A percentile compares a stretch with the other conserved stretches of the same genome.
These are phyloP conservation scores for Exutisphaerella laricina DNA, from an alignment of 2,329 filamentous ascomycete species.

Conservation along the genomic window DNA sequence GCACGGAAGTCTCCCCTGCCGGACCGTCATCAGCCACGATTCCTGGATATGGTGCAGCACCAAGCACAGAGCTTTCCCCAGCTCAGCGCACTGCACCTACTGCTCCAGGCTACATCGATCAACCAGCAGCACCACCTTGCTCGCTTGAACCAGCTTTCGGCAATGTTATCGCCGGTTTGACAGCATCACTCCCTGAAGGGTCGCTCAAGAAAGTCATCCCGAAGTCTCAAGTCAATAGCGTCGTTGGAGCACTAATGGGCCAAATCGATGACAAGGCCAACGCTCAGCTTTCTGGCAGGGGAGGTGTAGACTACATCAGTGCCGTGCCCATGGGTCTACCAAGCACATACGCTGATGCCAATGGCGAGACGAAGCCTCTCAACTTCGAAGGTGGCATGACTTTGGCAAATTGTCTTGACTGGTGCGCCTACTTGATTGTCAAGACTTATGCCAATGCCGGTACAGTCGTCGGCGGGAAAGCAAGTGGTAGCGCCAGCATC, in stretches of 20 bases:
- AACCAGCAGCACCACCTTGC: slow-evolving; percentile 10
- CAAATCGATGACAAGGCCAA: slow-evolving; percentile 6
- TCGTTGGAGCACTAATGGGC: slow-evolving; percentile 9
- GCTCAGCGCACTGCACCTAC: slow-evolving; percentile 6
- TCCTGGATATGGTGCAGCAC: slow-evolving; percentile 6
- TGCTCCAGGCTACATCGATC: slow-evolving; percentile 10
- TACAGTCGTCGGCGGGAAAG: slow-evolving; percentile 4
- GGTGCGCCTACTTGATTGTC: slow-evolving; percentile 14
- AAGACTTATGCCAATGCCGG: slow-evolving; percentile 10
- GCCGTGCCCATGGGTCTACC: slow-evolving; percentile 7
- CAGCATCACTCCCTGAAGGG: slow-evolving; percentile 5
- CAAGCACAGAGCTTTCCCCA: slow-evolving; percentile 3
- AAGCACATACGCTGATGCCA: slow-evolving; percentile 1
- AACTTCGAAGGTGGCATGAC: slow-evolving; percentile 14
- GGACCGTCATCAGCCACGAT: slow-evolving; percentile 7
- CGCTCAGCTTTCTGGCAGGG: not conserved
- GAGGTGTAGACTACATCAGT: slow-evolving; percentile 1
- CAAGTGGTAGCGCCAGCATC: not conserved
- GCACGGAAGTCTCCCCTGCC: slow-evolving; percentile 3
- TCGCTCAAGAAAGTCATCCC: slow-evolving; percentile 14
- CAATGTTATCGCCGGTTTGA: slow-evolving; percentile 5
- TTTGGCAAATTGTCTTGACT: slow-evolving; percentile 15
- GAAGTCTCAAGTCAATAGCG: slow-evolving; percentile 6
- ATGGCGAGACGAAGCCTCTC: slow-evolving; percentile 5
- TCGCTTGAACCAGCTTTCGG: slow-evolving; percentile 10